These are phyloP conservation scores for Cryptosporidium xiaoi DNA, from an alignment of 169 alveolate genomes.

Conservation along the genomic window DNA sequence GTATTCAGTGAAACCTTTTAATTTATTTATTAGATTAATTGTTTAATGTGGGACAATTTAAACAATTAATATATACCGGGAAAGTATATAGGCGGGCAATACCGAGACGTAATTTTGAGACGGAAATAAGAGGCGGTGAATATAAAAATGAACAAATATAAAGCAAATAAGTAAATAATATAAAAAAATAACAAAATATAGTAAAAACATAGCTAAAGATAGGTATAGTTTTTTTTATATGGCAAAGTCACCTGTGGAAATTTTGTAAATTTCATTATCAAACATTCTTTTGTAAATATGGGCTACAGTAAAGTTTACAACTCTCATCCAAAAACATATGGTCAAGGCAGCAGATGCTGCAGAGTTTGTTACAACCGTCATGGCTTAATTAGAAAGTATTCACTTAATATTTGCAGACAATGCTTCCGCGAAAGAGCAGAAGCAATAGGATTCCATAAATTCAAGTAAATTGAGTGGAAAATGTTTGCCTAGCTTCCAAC, in stretches of 20 bases:
- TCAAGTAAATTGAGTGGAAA: constrained; percentile 19
- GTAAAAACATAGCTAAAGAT: background rate
- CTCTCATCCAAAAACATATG: constrained; percentile 88
- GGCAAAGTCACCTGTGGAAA: background rate
- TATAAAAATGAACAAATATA: background rate
- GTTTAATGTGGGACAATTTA: no score
- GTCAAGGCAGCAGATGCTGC: constrained; percentile 92
- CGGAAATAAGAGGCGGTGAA: constrained; percentile 22
- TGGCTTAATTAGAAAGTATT: constrained; percentile 98
- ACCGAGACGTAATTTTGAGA: constrained; percentile 28
- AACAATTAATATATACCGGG: background rate
- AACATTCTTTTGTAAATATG: constrained; percentile 21
- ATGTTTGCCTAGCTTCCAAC: no score
- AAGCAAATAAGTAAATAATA: background rate
- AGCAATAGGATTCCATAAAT: constrained; percentile 94
- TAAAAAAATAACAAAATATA: background rate
- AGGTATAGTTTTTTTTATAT: constrained; percentile 7
- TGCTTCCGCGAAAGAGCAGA: constrained; percentile 98
- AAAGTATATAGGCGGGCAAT: constrained; percentile 2
- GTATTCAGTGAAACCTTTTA: no score
- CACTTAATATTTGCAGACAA: constrained; percentile 96
- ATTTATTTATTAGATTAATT: no score
- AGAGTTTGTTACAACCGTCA: constrained; percentile 97
- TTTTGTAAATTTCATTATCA: background rate
- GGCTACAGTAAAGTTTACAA: constrained; percentile 73